phyloP scores from a whole-genome alignment of 495 filamentous ascomycete species.

The Entonaema liquescens region DNA sequence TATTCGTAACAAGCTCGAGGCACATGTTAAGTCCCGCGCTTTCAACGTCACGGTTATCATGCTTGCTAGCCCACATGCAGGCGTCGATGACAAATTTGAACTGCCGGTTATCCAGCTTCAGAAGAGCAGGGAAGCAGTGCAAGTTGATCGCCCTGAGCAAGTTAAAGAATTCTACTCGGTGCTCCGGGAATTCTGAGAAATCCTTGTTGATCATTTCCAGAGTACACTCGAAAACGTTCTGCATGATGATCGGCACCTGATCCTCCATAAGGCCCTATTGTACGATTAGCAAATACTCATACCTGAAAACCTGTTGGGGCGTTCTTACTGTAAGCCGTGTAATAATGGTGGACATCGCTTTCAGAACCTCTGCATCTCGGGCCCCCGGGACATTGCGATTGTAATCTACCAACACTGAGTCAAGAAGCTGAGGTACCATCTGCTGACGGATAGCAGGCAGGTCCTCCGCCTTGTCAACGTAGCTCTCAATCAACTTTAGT shows the following conservation, averaged over 20 bases:
- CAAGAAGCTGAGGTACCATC: slow-evolving; percentile 95
- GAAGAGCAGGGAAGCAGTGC: slow-evolving; percentile 91
- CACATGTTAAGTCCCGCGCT: slow-evolving; percentile 99
- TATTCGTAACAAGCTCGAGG: slow-evolving; percentile 96
- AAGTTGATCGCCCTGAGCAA: slow-evolving; percentile 94
- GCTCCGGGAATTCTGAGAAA: slow-evolving; percentile 98
- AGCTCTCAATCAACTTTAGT: slow-evolving; percentile 95
- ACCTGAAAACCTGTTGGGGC: background rate
- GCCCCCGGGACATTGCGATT: slow-evolving; percentile 96
- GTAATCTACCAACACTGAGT: slow-evolving; percentile 94
- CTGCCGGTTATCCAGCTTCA: slow-evolving; percentile 91
- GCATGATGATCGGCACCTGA: slow-evolving; percentile 96
- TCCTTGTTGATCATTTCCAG: slow-evolving; percentile 99
- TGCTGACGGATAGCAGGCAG: slow-evolving; percentile 89
- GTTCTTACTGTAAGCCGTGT: slow-evolving; percentile 90
- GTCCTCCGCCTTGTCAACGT: slow-evolving; percentile 97
- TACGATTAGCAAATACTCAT: slow-evolving; percentile 34
- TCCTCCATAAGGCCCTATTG: slow-evolving; percentile 88
- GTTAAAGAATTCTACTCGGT: slow-evolving; percentile 98
- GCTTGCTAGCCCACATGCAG: slow-evolving; percentile 99
- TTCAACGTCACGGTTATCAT: slow-evolving; percentile 98
- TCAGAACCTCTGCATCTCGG: slow-evolving; percentile 94
- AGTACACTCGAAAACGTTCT: slow-evolving; percentile 98
- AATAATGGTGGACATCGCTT: slow-evolving; percentile 97
- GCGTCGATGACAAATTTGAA: slow-evolving; percentile 99